These are phyloP conservation scores for Macrocybe sp. DNA, from an alignment of 1,284 basidiomycete species.

Conservation along the genomic window DNA sequence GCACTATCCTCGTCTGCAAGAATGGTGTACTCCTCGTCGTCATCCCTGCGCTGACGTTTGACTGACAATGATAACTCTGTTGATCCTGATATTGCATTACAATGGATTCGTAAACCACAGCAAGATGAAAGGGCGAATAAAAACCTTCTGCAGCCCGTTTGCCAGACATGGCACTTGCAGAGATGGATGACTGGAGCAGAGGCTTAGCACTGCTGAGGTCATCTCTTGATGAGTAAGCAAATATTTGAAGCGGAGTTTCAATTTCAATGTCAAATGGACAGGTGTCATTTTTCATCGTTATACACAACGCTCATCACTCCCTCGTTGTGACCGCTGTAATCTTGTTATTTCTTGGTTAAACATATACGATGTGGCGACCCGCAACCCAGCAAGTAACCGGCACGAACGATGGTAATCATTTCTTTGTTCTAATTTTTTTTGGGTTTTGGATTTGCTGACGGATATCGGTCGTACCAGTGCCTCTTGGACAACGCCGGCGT, in stretches of 20 bases:
- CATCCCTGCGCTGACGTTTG: slow-evolving; percentile 47
- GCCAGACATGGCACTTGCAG: slow-evolving; percentile 30
- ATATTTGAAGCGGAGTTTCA: slow-evolving; percentile 25
- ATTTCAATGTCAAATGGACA: slow-evolving; percentile 8
- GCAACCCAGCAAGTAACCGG: slow-evolving; percentile 80
- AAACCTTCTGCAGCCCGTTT: slow-evolving; percentile 50
- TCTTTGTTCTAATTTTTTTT: slow-evolving; percentile 15
- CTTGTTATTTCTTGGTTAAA: slow-evolving; percentile 32
- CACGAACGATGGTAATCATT: slow-evolving; percentile 68
- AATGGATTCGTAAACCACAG: slow-evolving; percentile 4
- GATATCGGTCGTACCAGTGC: slow-evolving; percentile 35
- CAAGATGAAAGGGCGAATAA: slow-evolving; percentile 8
- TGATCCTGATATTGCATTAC: slow-evolving; percentile 22
- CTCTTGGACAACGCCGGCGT: slow-evolving; percentile 80
- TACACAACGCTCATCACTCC: slow-evolving; percentile 19
- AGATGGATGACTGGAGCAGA: neutral
- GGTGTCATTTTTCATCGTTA: slow-evolving; percentile 10
- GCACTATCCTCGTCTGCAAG: slow-evolving; percentile 52
- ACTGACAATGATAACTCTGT: slow-evolving; percentile 30
- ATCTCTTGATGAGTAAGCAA: slow-evolving; percentile 13
- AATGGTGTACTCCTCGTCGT: slow-evolving; percentile 48
- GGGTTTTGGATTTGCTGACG: slow-evolving; percentile 1
- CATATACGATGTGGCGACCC: slow-evolving; percentile 74
- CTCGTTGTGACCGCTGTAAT: slow-evolving; percentile 19
- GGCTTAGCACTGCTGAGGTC: neutral